Evolutionary conservation across 2,329 filamentous ascomycete genomes (phyloP).

Genomic region (Cytospora schulzeri): DNA sequence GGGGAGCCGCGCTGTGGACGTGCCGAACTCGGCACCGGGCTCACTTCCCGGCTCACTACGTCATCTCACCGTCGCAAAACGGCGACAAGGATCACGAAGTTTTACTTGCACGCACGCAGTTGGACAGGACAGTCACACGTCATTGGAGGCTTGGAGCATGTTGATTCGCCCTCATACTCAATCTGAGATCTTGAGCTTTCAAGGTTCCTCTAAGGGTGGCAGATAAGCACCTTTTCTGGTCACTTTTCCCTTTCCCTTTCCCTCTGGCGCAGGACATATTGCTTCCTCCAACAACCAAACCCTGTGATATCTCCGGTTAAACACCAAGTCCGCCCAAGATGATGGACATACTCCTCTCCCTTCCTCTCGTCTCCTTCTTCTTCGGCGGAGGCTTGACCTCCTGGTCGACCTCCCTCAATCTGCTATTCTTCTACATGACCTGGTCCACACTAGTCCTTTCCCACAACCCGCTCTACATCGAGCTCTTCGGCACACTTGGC

Average conservation of each 20-base stretch:
- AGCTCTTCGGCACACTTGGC: constrained; percentile 69
- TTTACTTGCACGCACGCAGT: neutral
- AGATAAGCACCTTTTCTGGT: neutral
- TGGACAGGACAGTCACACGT: neutral
- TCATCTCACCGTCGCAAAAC: constrained; percentile 5
- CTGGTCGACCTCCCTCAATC: constrained; percentile 78
- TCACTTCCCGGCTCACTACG: neutral
- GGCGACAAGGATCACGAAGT: neutral
- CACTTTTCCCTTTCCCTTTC: too few relatives aligned
- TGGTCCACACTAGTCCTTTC: constrained; percentile 83
- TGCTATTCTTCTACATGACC: constrained; percentile 88
- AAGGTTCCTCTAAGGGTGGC: neutral
- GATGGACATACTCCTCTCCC: constrained; percentile 70
- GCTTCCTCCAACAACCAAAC: too few relatives aligned
- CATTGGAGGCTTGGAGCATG: neutral
- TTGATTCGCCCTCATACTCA: neutral
- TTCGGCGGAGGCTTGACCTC: constrained; percentile 63
- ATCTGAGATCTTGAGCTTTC: neutral
- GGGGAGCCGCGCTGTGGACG: neutral
- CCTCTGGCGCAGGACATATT: neutral
- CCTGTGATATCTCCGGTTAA: neutral
- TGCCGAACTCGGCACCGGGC: neutral
- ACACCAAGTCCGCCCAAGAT: constrained; percentile 27
- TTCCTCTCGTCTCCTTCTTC: constrained; percentile 72
- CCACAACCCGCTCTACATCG: constrained; percentile 73